Conservation (phyloP, 2,329 filamentous ascomycete species). For the Trichoderma sp. region DNA sequence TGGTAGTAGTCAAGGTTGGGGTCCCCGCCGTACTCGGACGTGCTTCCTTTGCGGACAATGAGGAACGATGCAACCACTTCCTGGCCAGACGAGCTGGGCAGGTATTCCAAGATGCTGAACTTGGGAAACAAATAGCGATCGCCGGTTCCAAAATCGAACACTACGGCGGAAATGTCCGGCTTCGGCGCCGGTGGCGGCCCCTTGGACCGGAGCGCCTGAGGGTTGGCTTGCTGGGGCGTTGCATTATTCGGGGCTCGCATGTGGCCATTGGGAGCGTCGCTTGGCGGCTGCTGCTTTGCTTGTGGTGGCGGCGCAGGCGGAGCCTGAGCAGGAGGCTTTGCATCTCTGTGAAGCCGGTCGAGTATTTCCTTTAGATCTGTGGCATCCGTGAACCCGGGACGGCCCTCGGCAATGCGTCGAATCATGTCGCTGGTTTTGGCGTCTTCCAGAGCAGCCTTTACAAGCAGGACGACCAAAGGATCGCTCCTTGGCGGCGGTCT, state of each 20-base stretch:
- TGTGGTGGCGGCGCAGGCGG: slow-evolving; percentile 38
- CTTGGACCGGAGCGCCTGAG: slow-evolving; percentile 62
- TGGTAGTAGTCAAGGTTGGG: slow-evolving; percentile 73
- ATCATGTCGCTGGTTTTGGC: slow-evolving; percentile 53
- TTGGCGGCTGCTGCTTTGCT: slow-evolving; percentile 37
- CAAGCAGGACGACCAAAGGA: slow-evolving; percentile 57
- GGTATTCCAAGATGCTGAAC: slow-evolving; percentile 73
- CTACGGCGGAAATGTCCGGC: slow-evolving; percentile 65
- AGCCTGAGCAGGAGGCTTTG: slow-evolving; percentile 42
- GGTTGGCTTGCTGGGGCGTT: slow-evolving; percentile 39
- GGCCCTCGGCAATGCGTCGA: slow-evolving; percentile 55
- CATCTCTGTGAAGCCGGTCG: slow-evolving; percentile 51
- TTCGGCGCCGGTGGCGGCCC: slow-evolving; percentile 57
- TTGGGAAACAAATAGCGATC: slow-evolving; percentile 80
- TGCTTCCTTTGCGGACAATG: slow-evolving; percentile 71
- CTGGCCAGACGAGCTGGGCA: slow-evolving; percentile 53
- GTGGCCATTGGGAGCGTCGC: slow-evolving; percentile 41
- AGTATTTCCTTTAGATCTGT: slow-evolving; percentile 57
- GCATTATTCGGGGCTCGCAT: slow-evolving; percentile 30
- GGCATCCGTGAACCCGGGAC: slow-evolving; percentile 55
- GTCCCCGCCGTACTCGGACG: slow-evolving; percentile 66
- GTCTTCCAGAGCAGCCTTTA: slow-evolving; percentile 61
- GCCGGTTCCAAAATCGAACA: slow-evolving; percentile 71
- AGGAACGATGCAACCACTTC: slow-evolving; percentile 75
- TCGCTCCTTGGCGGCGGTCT: slow-evolving; percentile 58